Evolutionary conservation across 257 asterid genomes (phyloP).

Genomic region (Striga asiatica): DNA sequence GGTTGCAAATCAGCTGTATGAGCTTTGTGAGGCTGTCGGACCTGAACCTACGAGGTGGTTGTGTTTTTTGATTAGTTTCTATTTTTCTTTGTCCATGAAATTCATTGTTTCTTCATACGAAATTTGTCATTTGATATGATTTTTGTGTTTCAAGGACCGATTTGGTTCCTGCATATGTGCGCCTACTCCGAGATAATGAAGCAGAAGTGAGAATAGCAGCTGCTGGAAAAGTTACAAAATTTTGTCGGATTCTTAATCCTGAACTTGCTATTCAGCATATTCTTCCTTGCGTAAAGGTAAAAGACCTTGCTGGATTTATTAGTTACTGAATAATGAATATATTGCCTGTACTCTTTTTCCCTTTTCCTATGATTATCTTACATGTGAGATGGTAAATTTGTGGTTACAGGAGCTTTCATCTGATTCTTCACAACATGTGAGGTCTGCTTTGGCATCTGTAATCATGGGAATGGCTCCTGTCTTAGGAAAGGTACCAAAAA

Average conservation of each 20-base stretch:
- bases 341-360: conserved; percentile 1
- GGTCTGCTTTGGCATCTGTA: conserved; percentile 90
- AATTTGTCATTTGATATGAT: conserved; percentile 14
- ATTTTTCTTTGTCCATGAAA: conserved; percentile 9
- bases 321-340: conserved; percentile 15
- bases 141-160: conserved; percentile 50
- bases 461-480: conserved; percentile 98
- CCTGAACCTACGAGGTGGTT: conserved; percentile 80
- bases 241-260: conserved; percentile 67
- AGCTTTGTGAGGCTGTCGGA: conserved; percentile 97
- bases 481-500: conserved; percentile 58
- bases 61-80: neutral
- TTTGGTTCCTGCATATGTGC: conserved; percentile 86
- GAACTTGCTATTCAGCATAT: conserved; percentile 82
- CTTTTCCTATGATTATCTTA: neutral
- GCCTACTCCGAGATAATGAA: conserved; percentile 82
- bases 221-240: conserved; percentile 86
- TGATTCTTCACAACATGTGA: conserved; percentile 90
- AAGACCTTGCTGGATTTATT: neutral
- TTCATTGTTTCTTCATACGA: conserved; percentile 8
- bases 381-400: conserved; percentile 16
- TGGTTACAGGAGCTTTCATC: conserved; percentile 70
- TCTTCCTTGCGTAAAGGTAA: conserved; percentile 93
- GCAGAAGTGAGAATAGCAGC: conserved; percentile 91
- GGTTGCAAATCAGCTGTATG: conserved; percentile 97